Base-by-base conservation (phyloP, 2,329 filamentous ascomycete species). In the Apiospora pterosperma region DNA sequence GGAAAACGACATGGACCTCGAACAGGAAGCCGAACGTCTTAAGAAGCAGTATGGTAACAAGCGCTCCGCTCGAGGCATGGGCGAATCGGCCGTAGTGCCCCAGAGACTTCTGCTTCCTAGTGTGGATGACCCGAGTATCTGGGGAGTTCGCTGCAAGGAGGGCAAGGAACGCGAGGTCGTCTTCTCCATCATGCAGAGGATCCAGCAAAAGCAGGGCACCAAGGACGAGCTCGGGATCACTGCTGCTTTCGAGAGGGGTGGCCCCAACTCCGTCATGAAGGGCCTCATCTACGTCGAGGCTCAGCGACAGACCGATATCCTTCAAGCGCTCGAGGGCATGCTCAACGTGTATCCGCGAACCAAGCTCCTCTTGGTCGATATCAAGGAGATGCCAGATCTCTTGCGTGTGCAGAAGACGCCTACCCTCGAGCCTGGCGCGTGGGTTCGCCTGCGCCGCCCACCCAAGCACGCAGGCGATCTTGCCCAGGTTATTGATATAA, bases 381-480 rank as follows among this genome's bases (percentile, higher is more conserved):
- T 98, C 73, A 97, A 97, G 77, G 96, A 99, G 78, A 97, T 97
- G 90, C 95, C 96, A 1, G 96, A 98, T 78, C 85, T 99, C n/a
- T 84, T 99, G 21, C 89, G 93, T 62, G 92, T 97, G 34, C 90
- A 88, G 66, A 97, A 97, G 80, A 95, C 91, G 3, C 92, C 93
- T 59, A 89, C 89, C 31, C 82, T 99, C 38, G 89, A 96, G 71
- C 91, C 91, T 11, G 95, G 95, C 68, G 93, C 93, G 41, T 99
- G 96, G 86, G 95, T 98, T 62, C 92, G 96, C 68, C 88, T 98
- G 68, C 90, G 89, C 75, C 88, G 92, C 63, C 89, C 89, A 2
- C 85, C 90, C 55, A 91, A 94, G 75, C 96, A 99, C 78, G 87
- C 88, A 44, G 92, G 92, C 23, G 96, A 99, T 82, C 82, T 99